Conservation (phyloP, 805 yeast species). For the Candida lessepsii region DNA sequence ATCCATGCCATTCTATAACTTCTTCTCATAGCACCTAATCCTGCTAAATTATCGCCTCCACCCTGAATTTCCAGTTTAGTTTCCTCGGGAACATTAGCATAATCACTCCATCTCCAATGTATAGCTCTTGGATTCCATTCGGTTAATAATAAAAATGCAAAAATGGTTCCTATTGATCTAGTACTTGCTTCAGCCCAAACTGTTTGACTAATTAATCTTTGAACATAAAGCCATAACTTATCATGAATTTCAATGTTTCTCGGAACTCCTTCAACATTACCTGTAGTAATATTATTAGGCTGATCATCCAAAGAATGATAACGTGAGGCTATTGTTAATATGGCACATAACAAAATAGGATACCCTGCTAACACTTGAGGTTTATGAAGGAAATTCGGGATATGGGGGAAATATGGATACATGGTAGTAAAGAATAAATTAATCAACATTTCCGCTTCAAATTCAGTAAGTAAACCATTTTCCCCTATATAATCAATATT, state of each 20-base stretch:
- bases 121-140: slow-evolving; percentile 97
- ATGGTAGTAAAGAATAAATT: slow-evolving; percentile 67
- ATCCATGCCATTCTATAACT: slow-evolving; percentile 92
- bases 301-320: slow-evolving; percentile 60
- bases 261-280: slow-evolving; percentile 30
- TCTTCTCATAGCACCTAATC: slow-evolving; percentile 80
- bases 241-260: slow-evolving; percentile 69
- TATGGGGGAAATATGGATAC: slow-evolving; percentile 89
- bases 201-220: slow-evolving; percentile 74
- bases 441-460: slow-evolving; percentile 58
- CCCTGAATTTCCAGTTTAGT: slow-evolving; percentile 1
- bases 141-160: slow-evolving; percentile 79
- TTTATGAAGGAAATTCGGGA: slow-evolving; percentile 71
- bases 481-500: slow-evolving; percentile 61
- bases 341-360: slow-evolving; percentile 78
- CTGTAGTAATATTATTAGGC: slow-evolving; percentile 29
- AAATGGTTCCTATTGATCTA: slow-evolving; percentile 80
- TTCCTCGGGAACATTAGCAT: slow-evolving; percentile 64
- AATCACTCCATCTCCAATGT: slow-evolving; percentile 84
- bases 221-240: slow-evolving; percentile 81
- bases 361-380: slow-evolving; percentile 67
- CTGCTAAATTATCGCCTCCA: slow-evolving; percentile 55
- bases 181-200: slow-evolving; percentile 95
- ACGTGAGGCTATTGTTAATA: slow-evolving; percentile 76
- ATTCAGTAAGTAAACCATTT: slow-evolving; percentile 57